Base-by-base conservation (phyloP, 2,329 filamentous ascomycete genomes). In the Exophiala alcalophila region DNA sequence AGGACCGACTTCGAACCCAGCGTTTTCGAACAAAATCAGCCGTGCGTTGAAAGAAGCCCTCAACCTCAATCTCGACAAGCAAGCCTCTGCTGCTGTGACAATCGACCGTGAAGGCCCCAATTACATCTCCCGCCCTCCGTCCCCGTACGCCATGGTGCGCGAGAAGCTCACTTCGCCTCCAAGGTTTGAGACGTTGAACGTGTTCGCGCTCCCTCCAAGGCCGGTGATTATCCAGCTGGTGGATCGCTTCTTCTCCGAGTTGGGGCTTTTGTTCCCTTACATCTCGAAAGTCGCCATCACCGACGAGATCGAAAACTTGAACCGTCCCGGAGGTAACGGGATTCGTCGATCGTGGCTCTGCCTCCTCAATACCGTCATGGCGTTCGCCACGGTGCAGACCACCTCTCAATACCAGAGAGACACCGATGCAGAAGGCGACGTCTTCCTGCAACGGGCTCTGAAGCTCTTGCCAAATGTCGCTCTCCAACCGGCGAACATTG, bases 371-470 rank as follows among this genome's bases (percentile, higher is more conserved):
- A 20, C 35, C 2, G 12, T 38, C 10, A n/a, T 38, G 21, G 35
- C 35, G 11, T 18, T 38, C 10, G 35, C 12, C 8, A 38, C 35
- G 4, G n/a, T n/a, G n/a, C n/a, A n/a, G n/a, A 38, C 21, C 11
- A 14, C 5, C n/a, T 14, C 35, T 38, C 8, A 12, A 28, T 25
- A 14, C 26, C 26, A 28, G 15, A 14, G n/a, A 19, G 10, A 38
- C 5, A 38, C 10, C 2, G 21, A 16, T 15, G 21, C 35, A 11
- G 35, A 38, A n/a, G n/a, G n/a, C n/a, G n/a, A n/a, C n/a, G 20
- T 38, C 12, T 38, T 28, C 18, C 18, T 38, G 7, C 35, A 38
- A 18, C 6, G 35, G 7, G 35, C 35, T n/a, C 14, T 38, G 14
- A 25, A 14, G 9, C 9, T 38, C 4, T 28, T 20, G 2, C 35